Evolutionary conservation across 768 basidiomycete species (phyloP), one percentile per base, ranked within the genome.

Genomic region (Mycena epipterygia): DNA sequence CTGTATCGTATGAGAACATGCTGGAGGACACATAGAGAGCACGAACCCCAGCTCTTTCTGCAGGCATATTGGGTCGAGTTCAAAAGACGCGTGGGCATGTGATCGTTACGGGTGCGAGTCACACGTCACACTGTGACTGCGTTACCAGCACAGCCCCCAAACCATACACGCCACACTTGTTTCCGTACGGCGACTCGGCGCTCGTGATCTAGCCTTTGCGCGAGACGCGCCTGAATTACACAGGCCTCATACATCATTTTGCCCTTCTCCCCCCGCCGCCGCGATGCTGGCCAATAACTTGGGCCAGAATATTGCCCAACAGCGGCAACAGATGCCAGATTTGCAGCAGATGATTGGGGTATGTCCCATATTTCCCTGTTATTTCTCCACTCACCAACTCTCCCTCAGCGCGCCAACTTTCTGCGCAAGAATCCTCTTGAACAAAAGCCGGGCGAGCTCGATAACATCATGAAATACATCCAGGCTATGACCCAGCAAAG

Each of bases 11-110:
- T 79, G 1, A 78, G 78, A 60, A 61, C n/a, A 77, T 56, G 55
- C 27, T 56, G 5, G 8, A 11, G n/a, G 46, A 23, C 25, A 33
- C 25, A 11, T 41, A 55, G 42, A n/a, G 13, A 52, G 25, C 32
- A 81, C 90, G 61, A 82, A 94, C 94, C 44, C 94, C 94, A 70
- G 93, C 93, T 77, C 94, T 83, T 85, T 94, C 91, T 79, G 91
- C 87, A 77, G 90, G 88, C 93, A 95, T 94, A 77, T 74, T 86
- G 81, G 55, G 65, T 55, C 68, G 55, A 42, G 42, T 37, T 25
- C 39, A 29, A 25, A 57, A 71, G 77, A 84, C 84, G 84, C 76
- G 70, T 60, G 73, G 71, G 73, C 75, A 63, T 56, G 37, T 51
- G 82, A 84, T 42, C 80, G 80, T 81, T 81, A 81, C 27, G 25